Evolutionary conservation across 169 alveolate species (phyloP).

Genomic region (Babesia microti): DNA sequence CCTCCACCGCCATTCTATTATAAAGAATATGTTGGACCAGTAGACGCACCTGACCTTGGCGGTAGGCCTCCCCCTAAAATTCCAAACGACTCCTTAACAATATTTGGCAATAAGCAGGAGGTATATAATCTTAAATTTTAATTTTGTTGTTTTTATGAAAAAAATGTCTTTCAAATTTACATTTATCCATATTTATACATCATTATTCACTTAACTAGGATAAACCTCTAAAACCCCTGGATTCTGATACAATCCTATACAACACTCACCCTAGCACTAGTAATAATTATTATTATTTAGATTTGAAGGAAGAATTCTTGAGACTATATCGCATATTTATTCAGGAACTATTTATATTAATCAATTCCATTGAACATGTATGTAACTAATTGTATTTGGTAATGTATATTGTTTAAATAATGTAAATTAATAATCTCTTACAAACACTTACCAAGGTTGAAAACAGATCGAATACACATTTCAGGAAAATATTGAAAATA

Average conservation of each 20-base stretch:
- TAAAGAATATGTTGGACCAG: constrained; percentile 36
- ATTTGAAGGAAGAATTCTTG: constrained; percentile 40
- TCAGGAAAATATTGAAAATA: constrained; percentile 8
- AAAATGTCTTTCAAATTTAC: background rate
- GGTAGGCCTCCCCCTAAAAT: constrained; percentile 45
- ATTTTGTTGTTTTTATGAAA: background rate
- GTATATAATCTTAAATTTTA: too few relatives aligned
- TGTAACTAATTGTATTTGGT: background rate
- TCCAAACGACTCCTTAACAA: constrained; percentile 36
- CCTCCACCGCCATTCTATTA: constrained; percentile 63
- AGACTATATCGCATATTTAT: constrained; percentile 42
- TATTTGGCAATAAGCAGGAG: constrained; percentile 44
- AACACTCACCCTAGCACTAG: too few relatives aligned
- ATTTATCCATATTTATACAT: background rate
- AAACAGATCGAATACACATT: constrained; percentile 5
- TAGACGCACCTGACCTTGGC: background rate
- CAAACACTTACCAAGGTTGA: too few relatives aligned
- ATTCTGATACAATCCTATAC: constrained; percentile 50
- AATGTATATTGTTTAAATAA: constrained; percentile 14
- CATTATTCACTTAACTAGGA: constrained; percentile 5
- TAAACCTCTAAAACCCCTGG: constrained; percentile 25
- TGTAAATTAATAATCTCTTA: constrained; percentile 2
- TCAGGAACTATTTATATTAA: constrained; percentile 33
- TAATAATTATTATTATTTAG: too few relatives aligned
- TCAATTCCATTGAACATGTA: constrained; percentile 21